phyloP scores from a whole-genome alignment of 192 early-diverging fungal genomes.

The Backusella sp. region DNA sequence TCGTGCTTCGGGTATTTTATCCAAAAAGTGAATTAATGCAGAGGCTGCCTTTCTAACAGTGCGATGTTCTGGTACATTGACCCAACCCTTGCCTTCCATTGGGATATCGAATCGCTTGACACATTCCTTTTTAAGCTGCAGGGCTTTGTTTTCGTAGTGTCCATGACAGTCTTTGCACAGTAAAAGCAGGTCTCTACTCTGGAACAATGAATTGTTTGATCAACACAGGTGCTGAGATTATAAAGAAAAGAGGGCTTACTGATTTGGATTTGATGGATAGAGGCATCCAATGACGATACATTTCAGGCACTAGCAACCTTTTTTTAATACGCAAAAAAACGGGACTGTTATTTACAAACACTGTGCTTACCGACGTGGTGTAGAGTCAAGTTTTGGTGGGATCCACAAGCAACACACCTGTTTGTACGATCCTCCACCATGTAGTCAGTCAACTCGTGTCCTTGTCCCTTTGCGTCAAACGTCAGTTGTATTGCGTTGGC shows the following conservation, averaged over 20 bases:
- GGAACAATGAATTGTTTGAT: neutral
- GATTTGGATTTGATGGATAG: constrained; percentile 37
- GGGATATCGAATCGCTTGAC: constrained; percentile 22
- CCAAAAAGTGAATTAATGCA: constrained; percentile 15
- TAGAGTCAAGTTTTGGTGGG: constrained; percentile 18
- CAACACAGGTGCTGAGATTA: neutral
- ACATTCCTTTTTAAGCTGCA: constrained; percentile 24
- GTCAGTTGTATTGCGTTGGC: constrained; percentile 27
- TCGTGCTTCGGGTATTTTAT: constrained; percentile 19
- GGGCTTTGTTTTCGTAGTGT: constrained; percentile 27
- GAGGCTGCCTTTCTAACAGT: constrained; percentile 31
- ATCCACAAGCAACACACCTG: constrained; percentile 35
- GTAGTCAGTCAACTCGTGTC: constrained; percentile 30
- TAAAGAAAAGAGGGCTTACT: constrained; percentile 15
- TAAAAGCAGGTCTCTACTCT: constrained; percentile 38
- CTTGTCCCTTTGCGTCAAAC: constrained; percentile 36
- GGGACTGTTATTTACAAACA: neutral
- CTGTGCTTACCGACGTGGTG: constrained; percentile 34
- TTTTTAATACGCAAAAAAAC: neutral
- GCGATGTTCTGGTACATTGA: constrained; percentile 19
- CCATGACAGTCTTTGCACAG: constrained; percentile 36
- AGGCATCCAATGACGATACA: constrained; percentile 42
- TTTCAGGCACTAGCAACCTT: constrained; percentile 31
- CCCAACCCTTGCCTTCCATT: constrained; percentile 33
- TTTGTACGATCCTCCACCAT: constrained; percentile 36